Percentiles rank a stretch among this genome's conserved stretches.
These are phyloP conservation scores for Serendipita sp. DNA, from an alignment of 768 basidiomycete genomes.

Conservation along the genomic window DNA sequence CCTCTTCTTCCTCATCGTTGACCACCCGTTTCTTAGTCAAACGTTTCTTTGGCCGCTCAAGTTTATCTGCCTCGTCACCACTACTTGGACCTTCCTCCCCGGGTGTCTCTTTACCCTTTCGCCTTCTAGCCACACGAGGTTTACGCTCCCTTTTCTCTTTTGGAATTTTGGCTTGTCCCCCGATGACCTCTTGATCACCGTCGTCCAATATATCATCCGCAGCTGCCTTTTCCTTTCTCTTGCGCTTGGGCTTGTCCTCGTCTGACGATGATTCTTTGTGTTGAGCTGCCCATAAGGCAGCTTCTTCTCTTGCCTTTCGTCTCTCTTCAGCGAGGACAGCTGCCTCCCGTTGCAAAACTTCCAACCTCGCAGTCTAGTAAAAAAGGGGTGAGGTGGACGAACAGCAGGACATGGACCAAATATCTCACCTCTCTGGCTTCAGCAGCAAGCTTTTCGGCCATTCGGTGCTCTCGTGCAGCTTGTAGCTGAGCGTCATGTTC, in stretches of 20 bases:
- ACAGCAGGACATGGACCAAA: slow-evolving; percentile 6
- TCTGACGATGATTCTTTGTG: slow-evolving; percentile 50
- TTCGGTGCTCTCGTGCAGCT: slow-evolving; percentile 56
- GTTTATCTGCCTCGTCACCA: not conserved
- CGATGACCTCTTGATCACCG: slow-evolving; percentile 45
- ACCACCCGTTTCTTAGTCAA: slow-evolving; percentile 58
- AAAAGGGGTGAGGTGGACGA: not conserved
- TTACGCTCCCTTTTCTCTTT: slow-evolving; percentile 50
- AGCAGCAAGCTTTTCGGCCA: slow-evolving; percentile 56
- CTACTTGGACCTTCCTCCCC: not conserved
- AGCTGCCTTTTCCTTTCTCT: slow-evolving; percentile 30
- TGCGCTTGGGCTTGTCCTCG: slow-evolving; percentile 69
- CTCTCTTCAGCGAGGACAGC: slow-evolving; percentile 72
- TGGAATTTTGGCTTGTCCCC: slow-evolving; percentile 44
- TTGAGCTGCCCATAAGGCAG: slow-evolving; percentile 59
- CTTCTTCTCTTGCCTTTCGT: slow-evolving; percentile 57
- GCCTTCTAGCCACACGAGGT: not conserved
- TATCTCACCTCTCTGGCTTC: slow-evolving; percentile 49
- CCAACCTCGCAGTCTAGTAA: slow-evolving; percentile 40
- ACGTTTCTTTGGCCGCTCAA: slow-evolving; percentile 18
- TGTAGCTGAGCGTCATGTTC: slow-evolving; percentile 61
- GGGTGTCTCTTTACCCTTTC: not conserved
- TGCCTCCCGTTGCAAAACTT: slow-evolving; percentile 49
- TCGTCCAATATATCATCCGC: slow-evolving; percentile 30
- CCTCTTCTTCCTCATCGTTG: slow-evolving; percentile 65